Evolutionary conservation across 192 early-diverging fungal genomes (phyloP).

Genomic region (Entophlyctis luteolus): DNA sequence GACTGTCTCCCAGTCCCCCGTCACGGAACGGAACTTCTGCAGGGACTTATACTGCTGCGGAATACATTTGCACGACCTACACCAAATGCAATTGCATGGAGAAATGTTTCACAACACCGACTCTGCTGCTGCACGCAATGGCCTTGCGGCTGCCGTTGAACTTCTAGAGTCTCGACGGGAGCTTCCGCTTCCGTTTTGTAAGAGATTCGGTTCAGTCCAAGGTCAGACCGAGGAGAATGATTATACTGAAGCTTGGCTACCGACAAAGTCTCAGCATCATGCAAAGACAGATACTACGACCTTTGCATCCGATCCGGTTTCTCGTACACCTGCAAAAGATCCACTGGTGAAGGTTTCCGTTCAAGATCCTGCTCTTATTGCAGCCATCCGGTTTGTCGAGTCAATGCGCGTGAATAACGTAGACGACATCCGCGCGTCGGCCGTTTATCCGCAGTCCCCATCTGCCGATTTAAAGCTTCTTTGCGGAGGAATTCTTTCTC

Average conservation of each 20-base stretch:
- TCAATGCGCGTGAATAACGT: not conserved
- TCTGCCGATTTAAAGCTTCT: too few species aligned
- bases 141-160: constrained; percentile 10
- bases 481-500: constrained; percentile 11
- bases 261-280: too few species aligned
- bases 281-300: too few species aligned
- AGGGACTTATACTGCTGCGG: constrained; percentile 91
- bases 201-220: too few species aligned
- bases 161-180: too few species aligned
- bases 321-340: too few species aligned
- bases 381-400: constrained; percentile 11
- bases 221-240: too few species aligned
- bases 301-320: too few species aligned
- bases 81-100: constrained; percentile 85
- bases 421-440: not conserved
- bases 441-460: not conserved
- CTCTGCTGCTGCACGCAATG: not conserved
- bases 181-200: too few species aligned
- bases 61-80: constrained; percentile 74
- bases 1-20: not conserved
- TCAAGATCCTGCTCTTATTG: constrained; percentile 2
- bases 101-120: constrained; percentile 70
- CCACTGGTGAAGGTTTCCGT: too few species aligned
- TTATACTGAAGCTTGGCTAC: too few species aligned
- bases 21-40: constrained; percentile 73